phyloP scores from a whole-genome alignment of 306 rosid genomes.

The Macrotyloma uniflorum region DNA sequence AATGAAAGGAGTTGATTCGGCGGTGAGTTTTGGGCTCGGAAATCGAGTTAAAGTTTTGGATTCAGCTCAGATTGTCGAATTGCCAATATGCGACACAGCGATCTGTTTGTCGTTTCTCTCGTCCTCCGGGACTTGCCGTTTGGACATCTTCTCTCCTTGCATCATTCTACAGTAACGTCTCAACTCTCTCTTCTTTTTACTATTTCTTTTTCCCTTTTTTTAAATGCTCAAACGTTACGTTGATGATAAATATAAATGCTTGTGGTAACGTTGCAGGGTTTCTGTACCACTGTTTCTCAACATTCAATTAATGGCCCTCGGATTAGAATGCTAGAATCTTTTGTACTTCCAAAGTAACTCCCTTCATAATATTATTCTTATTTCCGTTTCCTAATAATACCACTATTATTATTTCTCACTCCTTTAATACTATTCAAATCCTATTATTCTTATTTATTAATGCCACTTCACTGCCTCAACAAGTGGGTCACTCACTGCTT shows the following conservation, averaged over 20 bases:
- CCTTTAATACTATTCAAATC: neutral
- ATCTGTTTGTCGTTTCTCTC: slow-evolving; percentile 47
- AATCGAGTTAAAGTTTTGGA: slow-evolving; percentile 13
- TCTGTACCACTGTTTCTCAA: neutral
- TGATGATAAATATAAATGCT: neutral
- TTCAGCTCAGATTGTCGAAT: slow-evolving; percentile 17
- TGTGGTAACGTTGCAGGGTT: neutral
- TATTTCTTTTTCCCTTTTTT: neutral
- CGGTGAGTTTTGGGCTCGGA: neutral
- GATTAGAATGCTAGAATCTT: slow-evolving; percentile 4
- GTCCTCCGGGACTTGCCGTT: slow-evolving; percentile 35
- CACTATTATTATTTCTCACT: neutral
- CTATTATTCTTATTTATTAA: neutral
- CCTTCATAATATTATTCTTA: neutral
- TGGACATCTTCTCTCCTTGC: slow-evolving; percentile 29
- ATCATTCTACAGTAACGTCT: slow-evolving; percentile 30
- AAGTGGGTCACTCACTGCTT: neutral
- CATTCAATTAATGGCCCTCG: neutral
- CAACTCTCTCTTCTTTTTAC: neutral
- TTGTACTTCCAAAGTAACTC: neutral
- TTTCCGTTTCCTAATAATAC: neutral
- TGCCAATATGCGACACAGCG: slow-evolving; percentile 38
- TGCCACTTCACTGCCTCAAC: neutral
- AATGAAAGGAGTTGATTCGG: neutral
- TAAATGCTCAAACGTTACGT: neutral